A percentile compares a stretch with the other conserved stretches of the same genome.
phyloP scores from a whole-genome alignment of 2,329 filamentous ascomycete species.

The Botrytis tulipae region DNA sequence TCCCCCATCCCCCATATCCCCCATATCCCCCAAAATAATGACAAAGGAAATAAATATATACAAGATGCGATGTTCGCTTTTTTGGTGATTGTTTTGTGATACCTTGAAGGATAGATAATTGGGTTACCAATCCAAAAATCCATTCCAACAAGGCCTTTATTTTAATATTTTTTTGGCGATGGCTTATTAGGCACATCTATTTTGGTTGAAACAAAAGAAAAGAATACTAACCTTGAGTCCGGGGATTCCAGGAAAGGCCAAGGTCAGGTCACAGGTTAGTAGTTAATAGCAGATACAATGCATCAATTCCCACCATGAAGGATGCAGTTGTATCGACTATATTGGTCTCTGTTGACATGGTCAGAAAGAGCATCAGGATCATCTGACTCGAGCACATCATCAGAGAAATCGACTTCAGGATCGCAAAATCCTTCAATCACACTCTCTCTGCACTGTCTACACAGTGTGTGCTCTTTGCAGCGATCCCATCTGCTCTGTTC shows the following conservation, averaged over 20 bases:
- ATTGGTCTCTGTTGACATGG: background rate
- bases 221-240: conserved; percentile 5
- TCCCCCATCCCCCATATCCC: background rate
- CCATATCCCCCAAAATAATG: background rate
- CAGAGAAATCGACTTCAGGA: background rate
- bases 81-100: conserved; percentile 22
- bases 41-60: conserved; percentile 12
- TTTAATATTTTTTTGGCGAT: conserved; percentile 19
- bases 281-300: conserved; percentile 5
- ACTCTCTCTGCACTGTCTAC: background rate
- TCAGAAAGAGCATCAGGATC: background rate
- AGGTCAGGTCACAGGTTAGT: conserved; percentile 20
- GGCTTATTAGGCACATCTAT: conserved; percentile 17
- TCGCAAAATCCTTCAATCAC: background rate
- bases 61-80: conserved; percentile 20
- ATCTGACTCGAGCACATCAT: background rate
- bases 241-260: conserved; percentile 13
- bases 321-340: conserved; percentile 4
- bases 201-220: conserved; percentile 8
- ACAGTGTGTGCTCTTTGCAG: background rate
- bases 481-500: background rate
- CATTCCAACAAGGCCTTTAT: conserved; percentile 16
- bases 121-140: conserved; percentile 17
- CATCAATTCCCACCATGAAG: conserved; percentile 1
- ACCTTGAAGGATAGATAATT: conserved; percentile 5